These are phyloP conservation scores for Ustilago lituana DNA, from an alignment of 1,284 basidiomycete genomes.

Conservation along the genomic window DNA sequence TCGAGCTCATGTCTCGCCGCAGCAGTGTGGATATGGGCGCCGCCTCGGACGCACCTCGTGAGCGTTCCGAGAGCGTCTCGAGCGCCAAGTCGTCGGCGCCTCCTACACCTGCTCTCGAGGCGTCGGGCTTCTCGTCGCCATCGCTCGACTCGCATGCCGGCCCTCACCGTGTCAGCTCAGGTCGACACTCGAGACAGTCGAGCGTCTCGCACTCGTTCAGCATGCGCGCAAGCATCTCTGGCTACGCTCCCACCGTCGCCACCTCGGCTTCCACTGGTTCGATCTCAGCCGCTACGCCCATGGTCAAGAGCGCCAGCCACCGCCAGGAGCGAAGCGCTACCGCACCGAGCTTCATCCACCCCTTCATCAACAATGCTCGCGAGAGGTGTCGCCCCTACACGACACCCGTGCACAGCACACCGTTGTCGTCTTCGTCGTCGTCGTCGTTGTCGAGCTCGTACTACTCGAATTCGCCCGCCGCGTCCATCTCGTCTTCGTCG, in stretches of 20 bases:
- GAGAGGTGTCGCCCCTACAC: conserved; percentile 52
- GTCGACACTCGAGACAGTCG: conserved; percentile 40
- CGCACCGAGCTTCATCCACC: conserved; percentile 42
- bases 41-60: conserved; percentile 14
- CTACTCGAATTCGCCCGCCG: conserved; percentile 39
- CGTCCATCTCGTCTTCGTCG: conserved; percentile 49
- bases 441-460: conserved; percentile 10
- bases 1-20: conserved; percentile 32
- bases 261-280: conserved; percentile 20
- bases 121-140: conserved; percentile 38
- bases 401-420: conserved; percentile 44
- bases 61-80: conserved; percentile 38
- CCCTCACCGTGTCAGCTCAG: conserved; percentile 28
- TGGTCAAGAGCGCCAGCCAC: conserved; percentile 47
- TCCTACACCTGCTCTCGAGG: conserved; percentile 36
- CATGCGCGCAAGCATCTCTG: conserved; percentile 49
- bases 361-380: conserved; percentile 42
- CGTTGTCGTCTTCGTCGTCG: conserved; percentile 28
- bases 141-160: conserved; percentile 41
- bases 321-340: conserved; percentile 38
- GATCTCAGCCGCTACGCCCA: conserved; percentile 29
- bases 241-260: conserved; percentile 23
- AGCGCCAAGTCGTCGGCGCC: conserved; percentile 32
- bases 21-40: conserved; percentile 21
- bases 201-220: conserved; percentile 36